Percentiles rank a stretch among this genome's conserved stretches.
Evolutionary conservation across 495 filamentous ascomycete species (phyloP).

Genomic region (Talaromyces nanjingensis): DNA sequence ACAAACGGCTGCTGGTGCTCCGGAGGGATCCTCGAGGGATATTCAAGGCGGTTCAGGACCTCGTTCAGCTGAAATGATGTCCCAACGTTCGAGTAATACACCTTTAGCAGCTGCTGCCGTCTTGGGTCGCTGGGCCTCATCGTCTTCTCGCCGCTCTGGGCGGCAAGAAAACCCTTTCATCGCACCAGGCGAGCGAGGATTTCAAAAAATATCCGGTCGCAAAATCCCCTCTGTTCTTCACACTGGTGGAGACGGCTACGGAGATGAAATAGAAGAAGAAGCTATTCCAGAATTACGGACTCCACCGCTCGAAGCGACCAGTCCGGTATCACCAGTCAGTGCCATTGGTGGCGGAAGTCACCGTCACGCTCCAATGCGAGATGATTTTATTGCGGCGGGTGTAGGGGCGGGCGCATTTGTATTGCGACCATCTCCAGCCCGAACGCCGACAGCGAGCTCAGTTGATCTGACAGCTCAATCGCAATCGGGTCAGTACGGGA

Average conservation of each 20-base stretch:
- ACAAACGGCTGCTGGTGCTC: slow-evolving; percentile 16
- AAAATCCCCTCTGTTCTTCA: slow-evolving; percentile 67
- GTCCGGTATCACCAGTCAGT: slow-evolving; percentile 9
- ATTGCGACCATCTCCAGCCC: slow-evolving; percentile 40
- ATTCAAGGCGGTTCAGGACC: background rate
- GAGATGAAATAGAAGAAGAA: slow-evolving; percentile 36
- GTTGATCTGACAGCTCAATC: slow-evolving; percentile 22
- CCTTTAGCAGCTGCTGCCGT: slow-evolving; percentile 47
- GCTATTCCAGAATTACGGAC: slow-evolving; percentile 10
- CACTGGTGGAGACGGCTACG: slow-evolving; percentile 64
- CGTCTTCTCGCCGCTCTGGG: slow-evolving; percentile 21
- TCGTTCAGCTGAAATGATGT: slow-evolving; percentile 32
- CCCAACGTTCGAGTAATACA: slow-evolving; percentile 46
- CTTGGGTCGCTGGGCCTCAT: slow-evolving; percentile 14
- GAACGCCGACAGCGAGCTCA: slow-evolving; percentile 40
- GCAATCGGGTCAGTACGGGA: slow-evolving; percentile 18
- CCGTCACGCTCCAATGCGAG: background rate
- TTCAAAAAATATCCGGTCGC: slow-evolving; percentile 60
- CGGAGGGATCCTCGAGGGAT: background rate
- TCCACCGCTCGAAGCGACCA: slow-evolving; percentile 5
- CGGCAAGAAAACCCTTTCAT: background rate
- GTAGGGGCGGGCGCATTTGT: slow-evolving; percentile 21
- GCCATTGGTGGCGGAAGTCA: slow-evolving; percentile 4
- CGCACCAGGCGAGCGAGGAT: slow-evolving; percentile 36
- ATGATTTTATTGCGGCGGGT: slow-evolving; percentile 1